Evolutionary conservation across 441 rosid genomes (phyloP), one percentile per base, ranked within the genome.

Genomic region (Aleurites moluccanus): DNA sequence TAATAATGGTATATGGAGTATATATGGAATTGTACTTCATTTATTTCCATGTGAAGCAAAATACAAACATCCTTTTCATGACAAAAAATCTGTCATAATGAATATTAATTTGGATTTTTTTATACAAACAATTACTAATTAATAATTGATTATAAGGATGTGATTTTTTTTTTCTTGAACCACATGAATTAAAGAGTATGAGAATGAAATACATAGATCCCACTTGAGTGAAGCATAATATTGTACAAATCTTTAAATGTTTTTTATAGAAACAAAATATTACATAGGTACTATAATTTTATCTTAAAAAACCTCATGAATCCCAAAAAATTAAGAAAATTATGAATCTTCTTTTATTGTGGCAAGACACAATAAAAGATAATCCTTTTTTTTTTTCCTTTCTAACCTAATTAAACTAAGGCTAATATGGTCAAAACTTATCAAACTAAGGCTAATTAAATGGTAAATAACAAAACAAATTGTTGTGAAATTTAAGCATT

Each of bases 231-330:
- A 69, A 18, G 18, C 64, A 1, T 49, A 44, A 57, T 23, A 2
- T 7, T 20, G 6, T 59, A 14, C 30, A 67, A 14, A 64, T 47
- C 1, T 50, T 49, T 27, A 60, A 64, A 64, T 13, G 28, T 40
- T 72, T 47, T 59, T 23, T 52, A 71, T 65, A 10, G 21, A 35
- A 64, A 77, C 75, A 77, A 77, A 56, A 15, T 6, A 53, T 9
- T 67, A 3, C 20, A 18, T 60, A 44, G 10, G 16, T 4, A 44
- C 10, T n/a, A 38, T 8, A 25, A 1, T 35, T 20, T 40, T 55
- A 10, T 11, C 3, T 6, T 15, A 23, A 9, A 11, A 33, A 21
- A 28, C 47, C 35, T 33, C n/a, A 18, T 55, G 10, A n/a, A 62
- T 23, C 3, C 5, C 10, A 55, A n/a, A 23, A 23, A 30, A 30